Base-by-base conservation (phyloP, 805 yeast genomes). In the Isabelozyma pseudorhagii region DNA sequence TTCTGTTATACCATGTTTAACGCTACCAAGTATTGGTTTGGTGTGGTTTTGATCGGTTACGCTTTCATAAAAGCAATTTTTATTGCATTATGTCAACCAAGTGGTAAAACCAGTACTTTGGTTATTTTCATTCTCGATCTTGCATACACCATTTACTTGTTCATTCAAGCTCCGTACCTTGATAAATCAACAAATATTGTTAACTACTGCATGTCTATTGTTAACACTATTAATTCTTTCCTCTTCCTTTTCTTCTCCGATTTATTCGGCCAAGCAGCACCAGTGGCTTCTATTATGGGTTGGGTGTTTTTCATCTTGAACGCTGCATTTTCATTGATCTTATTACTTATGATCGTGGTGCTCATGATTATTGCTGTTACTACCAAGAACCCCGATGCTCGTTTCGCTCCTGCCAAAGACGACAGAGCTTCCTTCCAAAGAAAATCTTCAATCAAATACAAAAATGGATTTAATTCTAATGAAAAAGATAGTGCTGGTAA, bases 391-490 rank as follows among this genome's bases (percentile, higher is more conserved):
- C 97, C 97, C 27, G 97, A 89, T 68, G 83, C 91, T 9, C 81
- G 94, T 66, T 87, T 87, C 65, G 89, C 87, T 46, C 94, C 96
- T 10, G 96, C 96, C 9, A 84, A 77, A 60, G 97, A 92, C 69
- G 97, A 92, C 67, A 84, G 97, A 79, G 84, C 90, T 18, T 89
- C 97, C 8, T 92, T 92, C 83, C 94, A 87, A 62, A 68, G 75
- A 59, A 66, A 63, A 60, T 59, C 72, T 3, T 67, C 73, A 3
- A 46, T 69, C 34, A 69, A 67, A 62, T 49, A 57, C 28, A 48
- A 18, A 28, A 34, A 40, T 25, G 73, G 71, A 42, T 66, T 73
- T 21, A 69, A 70, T 11, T 42, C 18, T 15, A 27, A 61, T 5
- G 67, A 62, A 28, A 44, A 42, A 14, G 3, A 29, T 29, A 29